Evolutionary conservation across 2,329 filamentous ascomycete species (phyloP).

Genomic region (Cercospora berteroae): DNA sequence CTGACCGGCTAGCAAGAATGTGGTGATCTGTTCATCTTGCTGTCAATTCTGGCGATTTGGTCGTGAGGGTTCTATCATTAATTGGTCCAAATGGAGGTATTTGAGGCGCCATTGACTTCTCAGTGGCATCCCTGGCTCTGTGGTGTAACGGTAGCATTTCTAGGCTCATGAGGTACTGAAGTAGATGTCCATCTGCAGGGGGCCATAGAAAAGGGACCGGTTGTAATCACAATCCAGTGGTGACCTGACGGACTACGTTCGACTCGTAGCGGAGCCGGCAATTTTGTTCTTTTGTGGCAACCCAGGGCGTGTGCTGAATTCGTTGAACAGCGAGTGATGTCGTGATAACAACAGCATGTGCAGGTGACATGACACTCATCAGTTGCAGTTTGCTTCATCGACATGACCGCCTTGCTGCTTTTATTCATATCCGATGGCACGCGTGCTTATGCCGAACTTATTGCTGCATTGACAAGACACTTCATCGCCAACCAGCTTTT

Average conservation of each 20-base stretch:
- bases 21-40: too few relatives aligned
- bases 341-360: not conserved
- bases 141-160: not conserved
- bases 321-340: not conserved
- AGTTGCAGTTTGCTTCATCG: not conserved
- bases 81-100: not conserved
- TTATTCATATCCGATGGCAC: not conserved
- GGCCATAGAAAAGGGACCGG: not conserved
- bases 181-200: too few relatives aligned
- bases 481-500: not conserved
- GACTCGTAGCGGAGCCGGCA: not conserved
- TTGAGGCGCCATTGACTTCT: not conserved
- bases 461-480: not conserved
- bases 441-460: not conserved
- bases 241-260: not conserved
- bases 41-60: too few relatives aligned
- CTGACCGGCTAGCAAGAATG: too few relatives aligned
- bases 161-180: not conserved
- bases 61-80: too few relatives aligned
- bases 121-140: not conserved
- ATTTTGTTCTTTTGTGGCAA: not conserved
- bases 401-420: not conserved
- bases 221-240: not conserved
- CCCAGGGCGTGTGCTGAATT: not conserved
- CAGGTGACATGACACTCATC: not conserved